phyloP scores from a whole-genome alignment of 2,329 filamentous ascomycete species.

The Septoria linicola region DNA sequence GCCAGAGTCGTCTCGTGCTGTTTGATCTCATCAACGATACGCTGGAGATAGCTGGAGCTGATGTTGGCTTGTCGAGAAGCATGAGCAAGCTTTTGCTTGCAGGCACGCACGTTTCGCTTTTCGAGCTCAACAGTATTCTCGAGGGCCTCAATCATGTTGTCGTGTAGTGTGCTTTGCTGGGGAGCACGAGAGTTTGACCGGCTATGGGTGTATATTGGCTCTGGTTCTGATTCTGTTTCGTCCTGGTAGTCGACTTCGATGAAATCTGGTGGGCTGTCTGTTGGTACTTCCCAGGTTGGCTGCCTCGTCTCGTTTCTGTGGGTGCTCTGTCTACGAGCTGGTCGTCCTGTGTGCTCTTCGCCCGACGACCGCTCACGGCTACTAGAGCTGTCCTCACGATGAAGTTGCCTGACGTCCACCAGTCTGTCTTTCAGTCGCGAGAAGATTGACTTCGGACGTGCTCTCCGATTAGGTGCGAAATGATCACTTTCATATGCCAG shows the following conservation, averaged over 20 bases:
- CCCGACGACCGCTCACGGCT: conserved; percentile 24
- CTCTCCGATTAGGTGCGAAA: conserved; percentile 8
- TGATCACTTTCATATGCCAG: conserved; percentile 24
- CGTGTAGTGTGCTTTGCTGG: conserved; percentile 14
- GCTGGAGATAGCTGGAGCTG: conserved; percentile 27
- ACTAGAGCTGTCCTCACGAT: conserved; percentile 16
- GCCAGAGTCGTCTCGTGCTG: conserved; percentile 24
- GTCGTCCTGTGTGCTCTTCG: conserved; percentile 6
- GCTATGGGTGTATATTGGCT: conserved; percentile 4
- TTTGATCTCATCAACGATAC: conserved; percentile 31
- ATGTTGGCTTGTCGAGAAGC: conserved; percentile 28
- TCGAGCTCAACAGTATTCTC: conserved; percentile 30
- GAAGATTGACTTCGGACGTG: conserved; percentile 26
- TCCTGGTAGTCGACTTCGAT: conserved; percentile 28
- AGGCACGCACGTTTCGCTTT: conserved; percentile 21
- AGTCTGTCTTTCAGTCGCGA: conserved; percentile 28
- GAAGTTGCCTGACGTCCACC: conserved; percentile 21
- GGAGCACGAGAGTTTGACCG: conserved; percentile 6
- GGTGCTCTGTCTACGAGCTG: conserved; percentile 17
- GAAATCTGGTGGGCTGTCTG: conserved; percentile 14
- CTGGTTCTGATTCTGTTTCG: conserved; percentile 14
- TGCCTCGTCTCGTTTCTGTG: conserved; percentile 16
- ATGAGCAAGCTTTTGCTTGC: conserved; percentile 30
- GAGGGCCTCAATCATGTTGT: conserved; percentile 23
- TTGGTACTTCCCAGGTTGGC: conserved; percentile 8